Percentiles rank a stretch among this genome's conserved stretches.
phyloP scores from a whole-genome alignment of 441 rosid genomes.

The Erysimum pusillum region DNA sequence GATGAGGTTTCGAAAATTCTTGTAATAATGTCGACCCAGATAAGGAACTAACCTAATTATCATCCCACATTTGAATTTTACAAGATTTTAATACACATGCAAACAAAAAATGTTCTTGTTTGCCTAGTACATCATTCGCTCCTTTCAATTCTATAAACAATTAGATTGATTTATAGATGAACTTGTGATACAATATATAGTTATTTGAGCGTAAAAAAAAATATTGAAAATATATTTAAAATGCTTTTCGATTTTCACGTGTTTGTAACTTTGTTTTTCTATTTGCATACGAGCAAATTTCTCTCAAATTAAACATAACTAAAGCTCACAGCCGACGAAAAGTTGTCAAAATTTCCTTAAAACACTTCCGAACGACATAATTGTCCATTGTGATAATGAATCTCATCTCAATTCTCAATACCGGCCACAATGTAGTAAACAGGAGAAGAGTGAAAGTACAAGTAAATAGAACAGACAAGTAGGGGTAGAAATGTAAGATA shows the following conservation, averaged over 20 bases:
- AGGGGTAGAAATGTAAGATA: conserved; percentile 29
- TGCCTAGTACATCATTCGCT: background rate
- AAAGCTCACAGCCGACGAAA: background rate
- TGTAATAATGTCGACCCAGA: conserved; percentile 42
- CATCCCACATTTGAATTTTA: conserved; percentile 18
- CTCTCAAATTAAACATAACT: background rate
- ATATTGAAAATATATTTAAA: too few species aligned
- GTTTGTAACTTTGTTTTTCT: too few species aligned
- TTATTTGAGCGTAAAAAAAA: too few species aligned
- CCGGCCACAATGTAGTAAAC: conserved; percentile 29
- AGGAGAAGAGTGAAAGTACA: conserved; percentile 29
- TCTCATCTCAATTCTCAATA: background rate
- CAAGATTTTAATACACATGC: conserved; percentile 30
- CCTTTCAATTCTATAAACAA: background rate
- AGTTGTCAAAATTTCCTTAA: background rate
- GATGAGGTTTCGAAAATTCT: conserved; percentile 39
- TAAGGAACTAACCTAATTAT: conserved; percentile 38
- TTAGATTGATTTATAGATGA: background rate
- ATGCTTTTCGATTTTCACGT: too few species aligned
- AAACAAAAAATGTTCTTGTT: background rate
- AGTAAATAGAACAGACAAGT: conserved; percentile 26
- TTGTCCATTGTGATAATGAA: background rate
- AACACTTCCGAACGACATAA: background rate
- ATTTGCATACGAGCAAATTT: too few species aligned
- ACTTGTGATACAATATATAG: background rate